phyloP scores from a whole-genome alignment of 495 filamentous ascomycete genomes.

The Penicillium paxilli region DNA sequence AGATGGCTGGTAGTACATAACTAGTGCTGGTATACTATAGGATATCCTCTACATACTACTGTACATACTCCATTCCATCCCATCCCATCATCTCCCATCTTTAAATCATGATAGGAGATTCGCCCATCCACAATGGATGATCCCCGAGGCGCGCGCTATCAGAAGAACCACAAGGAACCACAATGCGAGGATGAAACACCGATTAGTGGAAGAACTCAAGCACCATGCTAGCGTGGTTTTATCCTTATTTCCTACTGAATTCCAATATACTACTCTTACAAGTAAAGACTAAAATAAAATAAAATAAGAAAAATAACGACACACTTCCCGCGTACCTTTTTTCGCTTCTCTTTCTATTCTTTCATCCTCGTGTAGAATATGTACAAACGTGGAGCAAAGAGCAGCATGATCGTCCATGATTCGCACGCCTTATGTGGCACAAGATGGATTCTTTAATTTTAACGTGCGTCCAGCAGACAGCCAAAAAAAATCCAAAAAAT shows the following conservation, averaged over 20 bases:
- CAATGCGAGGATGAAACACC: neutral
- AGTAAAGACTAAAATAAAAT: no score
- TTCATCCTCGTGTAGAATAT: no score
- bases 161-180: neutral
- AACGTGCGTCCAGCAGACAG: slow-evolving; percentile 16
- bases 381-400: neutral
- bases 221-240: slow-evolving; percentile 3
- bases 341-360: neutral
- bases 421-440: slow-evolving; percentile 18
- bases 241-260: no score
- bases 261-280: no score
- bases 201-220: slow-evolving; percentile 13
- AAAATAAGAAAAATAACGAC: no score
- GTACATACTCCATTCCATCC: no score
- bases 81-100: no score
- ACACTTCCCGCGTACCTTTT: neutral
- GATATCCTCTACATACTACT: no score
- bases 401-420: slow-evolving; percentile 11
- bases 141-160: neutral
- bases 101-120: no score
- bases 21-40: neutral
- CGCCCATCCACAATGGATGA: no score
- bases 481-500: no score
- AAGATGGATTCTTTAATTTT: slow-evolving; percentile 25
- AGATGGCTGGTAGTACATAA: neutral